Evolutionary conservation across 192 early-diverging fungal genomes (phyloP).

Genomic region (Backusella circina): DNA sequence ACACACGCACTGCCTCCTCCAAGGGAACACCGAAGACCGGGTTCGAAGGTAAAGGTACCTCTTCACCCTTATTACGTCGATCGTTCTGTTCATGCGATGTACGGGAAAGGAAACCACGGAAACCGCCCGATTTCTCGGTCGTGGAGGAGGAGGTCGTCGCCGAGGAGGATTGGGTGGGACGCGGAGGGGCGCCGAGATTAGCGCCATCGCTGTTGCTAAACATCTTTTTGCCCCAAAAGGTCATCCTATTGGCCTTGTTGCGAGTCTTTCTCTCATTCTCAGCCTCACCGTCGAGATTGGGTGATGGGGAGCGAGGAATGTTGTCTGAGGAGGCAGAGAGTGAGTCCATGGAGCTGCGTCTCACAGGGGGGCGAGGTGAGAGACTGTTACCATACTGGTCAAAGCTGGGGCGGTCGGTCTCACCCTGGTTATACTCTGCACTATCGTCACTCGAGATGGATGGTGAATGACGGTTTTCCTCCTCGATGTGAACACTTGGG

Average conservation of each 20-base stretch:
- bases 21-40: conserved; percentile 85
- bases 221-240: conserved; percentile 33
- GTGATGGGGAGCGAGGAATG: neutral
- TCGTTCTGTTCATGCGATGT: conserved; percentile 20
- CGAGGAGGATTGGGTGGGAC: conserved; percentile 15
- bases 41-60: neutral
- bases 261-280: conserved; percentile 20
- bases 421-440: neutral
- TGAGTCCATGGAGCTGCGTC: conserved; percentile 3
- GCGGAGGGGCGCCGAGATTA: neutral
- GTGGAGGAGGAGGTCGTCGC: neutral
- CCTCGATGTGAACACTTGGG: neutral
- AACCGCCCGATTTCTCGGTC: neutral
- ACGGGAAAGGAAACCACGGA: conserved; percentile 23
- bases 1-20: conserved; percentile 70
- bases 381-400: neutral
- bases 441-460: conserved; percentile 13
- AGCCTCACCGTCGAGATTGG: neutral
- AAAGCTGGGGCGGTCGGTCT: neutral
- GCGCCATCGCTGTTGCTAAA: conserved; percentile 8
- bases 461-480: neutral
- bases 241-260: conserved; percentile 30
- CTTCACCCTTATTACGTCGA: conserved; percentile 2
- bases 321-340: neutral
- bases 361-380: neutral